Base-by-base conservation (phyloP, 192 early-diverging fungal species). In the Obelidium mucronatum region DNA sequence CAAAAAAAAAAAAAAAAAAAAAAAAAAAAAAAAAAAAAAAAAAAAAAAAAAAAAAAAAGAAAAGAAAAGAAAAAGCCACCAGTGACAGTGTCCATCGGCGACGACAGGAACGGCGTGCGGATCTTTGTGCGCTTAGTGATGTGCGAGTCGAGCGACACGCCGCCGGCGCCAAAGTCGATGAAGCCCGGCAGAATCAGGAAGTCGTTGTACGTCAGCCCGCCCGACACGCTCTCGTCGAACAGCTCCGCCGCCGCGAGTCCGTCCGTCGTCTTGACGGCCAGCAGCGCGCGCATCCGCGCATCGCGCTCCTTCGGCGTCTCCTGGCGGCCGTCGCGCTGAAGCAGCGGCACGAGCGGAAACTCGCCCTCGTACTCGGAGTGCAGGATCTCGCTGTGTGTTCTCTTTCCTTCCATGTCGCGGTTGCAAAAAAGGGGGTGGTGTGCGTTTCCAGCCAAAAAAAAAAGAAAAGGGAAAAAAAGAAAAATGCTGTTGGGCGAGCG, bases 21-120 rank as follows among this genome's bases (percentile, higher is more conserved):
- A 22, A 54, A 73, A 30, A 74, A 53, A 24, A 31, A 17, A 71
- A 51, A 24, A 76, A 61, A 19, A 39, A 33, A 77, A 52, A 53
- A 44, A 28, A 33, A 33, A 19, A 26, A 13, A n/a, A 22, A 22
- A 19, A 6, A 26, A 22, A 37, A 24, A 64, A 52, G 31, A 51
- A 31, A 40, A 60, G 1, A 24, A 31, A 73, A 3, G 1, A 67
- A 2, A 6, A 11, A 37, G 11, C 40, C 31, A 80, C 78, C 82
- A 36, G 97, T 97, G 28, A 99, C 97, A 39, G 97, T 99, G 83
- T 99, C 97, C 97, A 99, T 99, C 66, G 96, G 97, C 68, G 92
- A 93, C 26, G 95, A 96, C 77, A 97, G 77, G 81, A 99, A 93
- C 3, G 97, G 97, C 15, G 95, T 94, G 83, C 94, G 95, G 85